Evolutionary conservation across 1,284 basidiomycete species (phyloP), one percentile per base, ranked within the genome.

Genomic region (Apiotrichum brassicae): DNA sequence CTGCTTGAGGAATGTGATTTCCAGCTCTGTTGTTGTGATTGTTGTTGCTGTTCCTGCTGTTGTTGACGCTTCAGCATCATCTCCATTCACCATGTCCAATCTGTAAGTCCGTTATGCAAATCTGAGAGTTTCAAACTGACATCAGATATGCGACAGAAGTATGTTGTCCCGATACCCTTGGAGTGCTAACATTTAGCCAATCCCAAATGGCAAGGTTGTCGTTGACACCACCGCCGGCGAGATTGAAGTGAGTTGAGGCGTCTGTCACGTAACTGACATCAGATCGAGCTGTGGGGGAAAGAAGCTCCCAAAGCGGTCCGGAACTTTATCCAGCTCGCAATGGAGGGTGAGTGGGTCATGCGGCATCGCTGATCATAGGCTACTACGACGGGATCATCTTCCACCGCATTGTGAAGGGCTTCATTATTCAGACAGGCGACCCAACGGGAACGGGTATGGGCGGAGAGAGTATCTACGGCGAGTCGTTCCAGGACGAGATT

Each of bases 371-470:
- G 45, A 46, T 46, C 14, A 37, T 64, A 91, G 90, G 93, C 6
- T 97, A 95, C 73, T 98, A 97, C 72, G 94, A 98, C 61, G 85
- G 86, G 35, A 83, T 89, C 46, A 85, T 93, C 51, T 97, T 95
- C 63, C 93, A 97, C 71, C 82, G 94, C 81, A 83, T 74, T 19
- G 78, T 59, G 7, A 86, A 90, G 2, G 81, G 82, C 25, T 97
- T 97, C 67, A 81, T 95, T 43, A 83, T 95, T 3, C 94, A 97
- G 70, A 90, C 91, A 2, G 94, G 94, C n/a, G 94, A 97, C 66
- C 41, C 82, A 50, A 92, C 91, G 0, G 90, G 90, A 0, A 92
- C 88, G 0, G 94, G 94, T 1, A 82, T 75, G 4, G 92, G 93
- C 4, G 93, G 93, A 58, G 90, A 92, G 67, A 91, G 87, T 1